Evolutionary conservation across 495 filamentous ascomycete genomes (phyloP).

Genomic region (Polyplosphaeria fusca): DNA sequence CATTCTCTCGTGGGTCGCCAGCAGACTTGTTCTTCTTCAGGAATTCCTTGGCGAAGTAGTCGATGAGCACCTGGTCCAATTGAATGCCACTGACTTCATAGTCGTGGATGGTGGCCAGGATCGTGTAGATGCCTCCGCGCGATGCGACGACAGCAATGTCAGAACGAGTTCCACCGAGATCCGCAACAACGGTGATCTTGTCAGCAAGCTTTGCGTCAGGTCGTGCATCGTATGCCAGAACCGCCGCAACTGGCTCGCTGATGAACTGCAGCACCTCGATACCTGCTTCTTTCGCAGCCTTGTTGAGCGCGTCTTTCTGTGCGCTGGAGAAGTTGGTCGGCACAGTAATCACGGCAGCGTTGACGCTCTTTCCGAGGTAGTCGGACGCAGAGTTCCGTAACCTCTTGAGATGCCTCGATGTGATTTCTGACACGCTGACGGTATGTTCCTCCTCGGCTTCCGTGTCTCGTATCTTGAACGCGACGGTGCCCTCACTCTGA

Average conservation of each 20-base stretch:
- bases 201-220: slow-evolving; percentile 70
- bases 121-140: slow-evolving; percentile 93
- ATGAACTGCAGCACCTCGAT: slow-evolving; percentile 91
- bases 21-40: slow-evolving; percentile 80
- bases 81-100: slow-evolving; percentile 81
- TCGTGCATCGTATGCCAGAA: slow-evolving; percentile 88
- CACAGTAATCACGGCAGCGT: slow-evolving; percentile 86
- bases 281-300: slow-evolving; percentile 74
- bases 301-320: slow-evolving; percentile 74
- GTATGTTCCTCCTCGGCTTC: slow-evolving; percentile 63
- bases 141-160: slow-evolving; percentile 88
- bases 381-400: slow-evolving; percentile 81
- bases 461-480: slow-evolving; percentile 81
- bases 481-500: slow-evolving; percentile 66
- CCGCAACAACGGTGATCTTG: slow-evolving; percentile 88
- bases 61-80: slow-evolving; percentile 84
- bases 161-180: slow-evolving; percentile 87
- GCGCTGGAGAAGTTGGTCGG: slow-evolving; percentile 88
- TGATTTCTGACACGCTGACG: slow-evolving; percentile 77
- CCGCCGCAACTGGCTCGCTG: slow-evolving; percentile 85
- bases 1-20: slow-evolving; percentile 73
- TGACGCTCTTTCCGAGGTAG: slow-evolving; percentile 87
- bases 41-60: slow-evolving; percentile 98
- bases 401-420: slow-evolving; percentile 80
- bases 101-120: slow-evolving; percentile 90